Evolutionary conservation across 2,329 filamentous ascomycete genomes (phyloP).

Genomic region (Emmonsiellopsis sp.): DNA sequence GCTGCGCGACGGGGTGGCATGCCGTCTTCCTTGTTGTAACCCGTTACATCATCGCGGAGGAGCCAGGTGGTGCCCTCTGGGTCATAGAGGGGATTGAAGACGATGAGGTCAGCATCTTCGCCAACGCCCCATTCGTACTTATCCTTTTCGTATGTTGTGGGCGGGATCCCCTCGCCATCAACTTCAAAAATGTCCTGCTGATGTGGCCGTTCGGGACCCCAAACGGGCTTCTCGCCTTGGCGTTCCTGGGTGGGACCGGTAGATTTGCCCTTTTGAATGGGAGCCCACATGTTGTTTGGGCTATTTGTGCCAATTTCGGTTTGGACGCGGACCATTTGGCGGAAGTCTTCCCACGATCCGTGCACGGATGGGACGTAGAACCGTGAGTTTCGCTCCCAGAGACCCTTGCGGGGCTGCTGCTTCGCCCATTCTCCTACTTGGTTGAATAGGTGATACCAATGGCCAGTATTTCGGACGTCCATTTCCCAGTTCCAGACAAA

Average conservation of each 20-base stretch:
- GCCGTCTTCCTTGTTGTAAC: constrained; percentile 59
- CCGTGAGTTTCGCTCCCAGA: constrained; percentile 71
- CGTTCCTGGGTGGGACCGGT: constrained; percentile 12
- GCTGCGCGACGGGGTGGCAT: constrained; percentile 66
- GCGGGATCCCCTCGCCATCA: constrained; percentile 65
- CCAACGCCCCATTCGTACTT: constrained; percentile 78
- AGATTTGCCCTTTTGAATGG: constrained; percentile 22
- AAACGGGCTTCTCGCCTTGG: constrained; percentile 56
- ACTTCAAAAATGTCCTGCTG: constrained; percentile 62
- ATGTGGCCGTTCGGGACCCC: constrained; percentile 70
- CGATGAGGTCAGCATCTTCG: constrained; percentile 86
- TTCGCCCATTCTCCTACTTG: constrained; percentile 62
- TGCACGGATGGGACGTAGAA: constrained; percentile 73
- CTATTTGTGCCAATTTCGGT: constrained; percentile 59
- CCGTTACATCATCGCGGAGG: constrained; percentile 72
- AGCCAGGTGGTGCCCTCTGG: constrained; percentile 80
- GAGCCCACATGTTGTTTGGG: constrained; percentile 59
- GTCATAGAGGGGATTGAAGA: constrained; percentile 86
- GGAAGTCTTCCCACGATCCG: constrained; percentile 72
- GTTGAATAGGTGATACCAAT: constrained; percentile 68
- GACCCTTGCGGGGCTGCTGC: constrained; percentile 65
- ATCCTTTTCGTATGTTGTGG: constrained; percentile 66
- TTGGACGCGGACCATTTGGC: constrained; percentile 66
- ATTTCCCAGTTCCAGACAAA: constrained; percentile 95
- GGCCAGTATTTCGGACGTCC: constrained; percentile 82